Evolutionary conservation across 768 basidiomycete genomes (phyloP), one percentile per base, ranked within the genome.

Genomic region (Mycena rebaudengoi): DNA sequence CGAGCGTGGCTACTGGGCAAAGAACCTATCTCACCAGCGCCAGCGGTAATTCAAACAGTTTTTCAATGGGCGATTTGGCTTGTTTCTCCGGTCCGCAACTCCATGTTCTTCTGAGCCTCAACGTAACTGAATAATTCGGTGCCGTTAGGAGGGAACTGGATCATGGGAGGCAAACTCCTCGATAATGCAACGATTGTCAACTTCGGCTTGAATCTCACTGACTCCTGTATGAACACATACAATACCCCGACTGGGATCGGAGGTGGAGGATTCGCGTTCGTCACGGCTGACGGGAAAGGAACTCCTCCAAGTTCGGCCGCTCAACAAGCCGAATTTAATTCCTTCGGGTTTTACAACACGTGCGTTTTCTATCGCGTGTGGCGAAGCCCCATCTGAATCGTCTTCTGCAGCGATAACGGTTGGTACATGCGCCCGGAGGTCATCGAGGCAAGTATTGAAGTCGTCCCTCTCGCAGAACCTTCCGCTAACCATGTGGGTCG

Each of bases 391-490:
- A 30, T 4, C 29, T 50, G 37, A 49, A 18, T 33, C 5, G 37
- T 23, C n/a, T 29, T 60, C n/a, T 44, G 49, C 8, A 60, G 59
- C 41, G 59, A 60, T 44, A 60, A 60, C 21, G n/a, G 59, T 33
- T 60, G 59, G 59, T 60, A 60, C 33, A 52, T 60, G 59, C 59
- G 59, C 18, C 59, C 59, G 11, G 59, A 60, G 40, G 59, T 60
- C n/a, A 60, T 60, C 59, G 59, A 60, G 50, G 59, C 14, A n/a
- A 51, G 59, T 44, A 28, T 57, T 35, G 29, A 40, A 28, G 5
- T 32, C 48, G 10, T 30, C 35, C 41, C 41, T 32, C 28, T 30
- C 26, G 5, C 30, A 37, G 33, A 14, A 35, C 2, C 6, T 33
- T 23, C 12, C 48, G 25, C 18, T 43, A 33, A 52, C 45, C 26